A percentile compares a stretch with the other conserved stretches of the same genome.
phyloP scores from a whole-genome alignment of 805 yeast species.

The Wickerhamomyces chaumierensis region DNA sequence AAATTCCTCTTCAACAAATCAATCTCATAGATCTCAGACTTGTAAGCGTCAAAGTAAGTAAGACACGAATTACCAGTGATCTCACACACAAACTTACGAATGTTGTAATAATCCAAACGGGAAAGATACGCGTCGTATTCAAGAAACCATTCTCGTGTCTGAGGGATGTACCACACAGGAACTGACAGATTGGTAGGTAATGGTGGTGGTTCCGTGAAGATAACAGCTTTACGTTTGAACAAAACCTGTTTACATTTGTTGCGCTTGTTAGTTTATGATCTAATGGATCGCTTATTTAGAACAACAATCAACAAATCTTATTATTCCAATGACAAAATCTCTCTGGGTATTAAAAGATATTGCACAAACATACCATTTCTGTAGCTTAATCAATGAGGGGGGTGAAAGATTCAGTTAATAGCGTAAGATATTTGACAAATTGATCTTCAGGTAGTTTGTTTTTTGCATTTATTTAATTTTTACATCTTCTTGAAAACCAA shows the following conservation, averaged over 20 bases:
- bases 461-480: too few relatives aligned
- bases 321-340: too few relatives aligned
- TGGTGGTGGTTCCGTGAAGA: conserved; percentile 42
- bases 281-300: too few relatives aligned
- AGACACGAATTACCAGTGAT: conserved; percentile 88
- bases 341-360: too few relatives aligned
- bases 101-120: conserved; percentile 61
- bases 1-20: conserved; percentile 64
- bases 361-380: too few relatives aligned
- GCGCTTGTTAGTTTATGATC: too few relatives aligned
- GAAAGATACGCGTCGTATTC: conserved; percentile 65
- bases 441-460: too few relatives aligned
- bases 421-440: too few relatives aligned
- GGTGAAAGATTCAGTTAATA: too few relatives aligned
- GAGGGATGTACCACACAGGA: conserved; percentile 65
- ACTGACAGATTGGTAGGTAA: conserved; percentile 47
- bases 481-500: too few relatives aligned
- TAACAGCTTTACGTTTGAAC: conserved; percentile 64
- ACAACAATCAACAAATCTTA: too few relatives aligned
- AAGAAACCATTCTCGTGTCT: conserved; percentile 82
- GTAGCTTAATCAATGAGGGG: too few relatives aligned
- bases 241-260: conserved; percentile 57
- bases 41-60: conserved; percentile 81
- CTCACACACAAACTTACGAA: conserved; percentile 85
- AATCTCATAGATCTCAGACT: conserved; percentile 57